Evolutionary conservation across 352 stramenopile genomes (phyloP).

Genomic region (Phytophthora niederhauseri): DNA sequence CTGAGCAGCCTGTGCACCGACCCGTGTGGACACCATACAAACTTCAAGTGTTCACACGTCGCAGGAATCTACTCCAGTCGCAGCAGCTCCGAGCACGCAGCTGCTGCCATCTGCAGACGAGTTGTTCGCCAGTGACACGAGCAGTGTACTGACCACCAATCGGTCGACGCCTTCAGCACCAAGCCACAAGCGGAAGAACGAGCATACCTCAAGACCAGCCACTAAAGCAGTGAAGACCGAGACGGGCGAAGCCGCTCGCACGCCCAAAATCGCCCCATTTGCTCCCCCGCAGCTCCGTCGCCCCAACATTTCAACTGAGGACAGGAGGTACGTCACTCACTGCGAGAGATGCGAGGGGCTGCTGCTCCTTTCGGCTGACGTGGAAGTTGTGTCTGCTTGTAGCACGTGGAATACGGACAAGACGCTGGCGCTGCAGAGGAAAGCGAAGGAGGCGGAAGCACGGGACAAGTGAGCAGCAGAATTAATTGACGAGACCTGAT

Average conservation of each 20-base stretch:
- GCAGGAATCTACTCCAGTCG: background rate
- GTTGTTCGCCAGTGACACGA: slow-evolving; percentile 51
- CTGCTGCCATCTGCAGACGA: slow-evolving; percentile 52
- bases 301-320: slow-evolving; percentile 76
- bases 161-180: slow-evolving; percentile 5
- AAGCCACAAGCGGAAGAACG: slow-evolving; percentile 38
- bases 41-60: too few species aligned
- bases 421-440: slow-evolving; percentile 57
- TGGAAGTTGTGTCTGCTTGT: slow-evolving; percentile 4
- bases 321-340: slow-evolving; percentile 48
- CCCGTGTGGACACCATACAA: too few species aligned
- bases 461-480: slow-evolving; percentile 4
- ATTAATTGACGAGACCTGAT: background rate
- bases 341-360: too few species aligned
- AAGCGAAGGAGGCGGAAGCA: slow-evolving; percentile 27
- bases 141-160: slow-evolving; percentile 22
- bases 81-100: background rate
- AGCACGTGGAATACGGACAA: slow-evolving; percentile 77
- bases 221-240: slow-evolving; percentile 31
- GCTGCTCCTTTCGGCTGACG: background rate
- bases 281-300: slow-evolving; percentile 68
- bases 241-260: slow-evolving; percentile 16
- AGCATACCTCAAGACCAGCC: slow-evolving; percentile 13
- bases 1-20: too few species aligned
- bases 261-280: slow-evolving; percentile 36